These are phyloP conservation scores for Gaeumannomyces tritici DNA, from an alignment of 2,329 filamentous ascomycete genomes.

Conservation along the genomic window DNA sequence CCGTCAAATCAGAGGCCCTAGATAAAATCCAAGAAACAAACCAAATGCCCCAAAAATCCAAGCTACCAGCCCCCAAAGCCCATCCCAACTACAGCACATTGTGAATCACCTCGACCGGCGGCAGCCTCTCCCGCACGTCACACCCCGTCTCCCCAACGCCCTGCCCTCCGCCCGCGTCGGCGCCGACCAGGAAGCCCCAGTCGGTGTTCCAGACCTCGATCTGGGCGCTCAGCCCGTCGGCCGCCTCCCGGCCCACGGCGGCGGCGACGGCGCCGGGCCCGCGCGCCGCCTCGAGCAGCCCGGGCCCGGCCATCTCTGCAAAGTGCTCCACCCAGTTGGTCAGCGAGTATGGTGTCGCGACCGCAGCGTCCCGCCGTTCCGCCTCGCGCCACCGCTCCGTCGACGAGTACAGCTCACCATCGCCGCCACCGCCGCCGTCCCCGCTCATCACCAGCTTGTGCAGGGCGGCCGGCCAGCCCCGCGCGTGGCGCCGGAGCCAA, in stretches of 20 bases:
- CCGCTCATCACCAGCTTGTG: too few relatives aligned
- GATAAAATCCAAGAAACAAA: background rate
- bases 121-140: background rate
- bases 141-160: background rate
- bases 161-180: background rate
- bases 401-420: background rate
- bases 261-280: background rate
- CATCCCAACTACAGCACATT: background rate
- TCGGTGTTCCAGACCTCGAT: background rate
- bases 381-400: background rate
- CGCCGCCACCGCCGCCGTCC: too few relatives aligned
- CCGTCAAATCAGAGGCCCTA: too few relatives aligned
- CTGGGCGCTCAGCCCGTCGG: background rate
- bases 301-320: constrained; percentile 2
- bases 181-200: background rate
- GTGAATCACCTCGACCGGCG: background rate
- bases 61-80: background rate
- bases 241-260: background rate
- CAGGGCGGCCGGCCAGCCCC: background rate
- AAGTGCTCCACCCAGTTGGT: constrained; percentile 4
- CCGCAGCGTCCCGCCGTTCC: background rate
- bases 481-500: background rate
- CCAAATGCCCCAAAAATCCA: background rate
- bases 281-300: constrained; percentile 1
- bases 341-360: background rate